Evolutionary conservation across 306 rosid genomes (phyloP).

Genomic region (Fragaria nilgerrensis): DNA sequence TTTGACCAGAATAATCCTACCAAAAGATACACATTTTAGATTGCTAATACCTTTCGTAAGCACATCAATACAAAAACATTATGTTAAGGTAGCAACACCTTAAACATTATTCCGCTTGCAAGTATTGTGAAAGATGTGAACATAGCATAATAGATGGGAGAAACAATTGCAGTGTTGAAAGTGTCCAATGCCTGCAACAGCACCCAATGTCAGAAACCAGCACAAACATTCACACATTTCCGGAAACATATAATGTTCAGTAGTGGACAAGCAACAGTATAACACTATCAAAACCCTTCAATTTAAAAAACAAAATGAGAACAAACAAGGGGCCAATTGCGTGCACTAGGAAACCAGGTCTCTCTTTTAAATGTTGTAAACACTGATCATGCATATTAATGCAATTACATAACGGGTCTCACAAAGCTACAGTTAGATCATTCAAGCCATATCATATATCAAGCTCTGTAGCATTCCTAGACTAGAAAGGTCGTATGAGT

Average conservation of each 20-base stretch:
- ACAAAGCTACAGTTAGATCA: not conserved
- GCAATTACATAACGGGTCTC: not conserved
- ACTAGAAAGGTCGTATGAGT: not conserved
- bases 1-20: constrained; percentile 92
- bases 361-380: not conserved
- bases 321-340: not conserved
- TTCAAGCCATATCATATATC: not conserved
- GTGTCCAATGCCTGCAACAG: constrained; percentile 75
- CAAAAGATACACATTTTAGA: constrained; percentile 20
- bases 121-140: constrained; percentile 85
- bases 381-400: not conserved
- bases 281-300: not conserved
- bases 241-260: not conserved
- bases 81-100: constrained; percentile 39
- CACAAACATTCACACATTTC: not conserved
- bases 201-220: constrained; percentile 1
- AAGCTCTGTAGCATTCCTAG: not conserved
- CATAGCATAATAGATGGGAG: constrained; percentile 87
- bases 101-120: constrained; percentile 90
- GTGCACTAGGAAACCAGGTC: not conserved
- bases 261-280: not conserved
- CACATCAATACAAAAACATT: not conserved
- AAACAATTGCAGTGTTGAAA: constrained; percentile 80
- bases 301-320: not conserved
- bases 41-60: not conserved